Evolutionary conservation across 2,329 filamentous ascomycete genomes (phyloP).

Genomic region (Alternaria sp.): DNA sequence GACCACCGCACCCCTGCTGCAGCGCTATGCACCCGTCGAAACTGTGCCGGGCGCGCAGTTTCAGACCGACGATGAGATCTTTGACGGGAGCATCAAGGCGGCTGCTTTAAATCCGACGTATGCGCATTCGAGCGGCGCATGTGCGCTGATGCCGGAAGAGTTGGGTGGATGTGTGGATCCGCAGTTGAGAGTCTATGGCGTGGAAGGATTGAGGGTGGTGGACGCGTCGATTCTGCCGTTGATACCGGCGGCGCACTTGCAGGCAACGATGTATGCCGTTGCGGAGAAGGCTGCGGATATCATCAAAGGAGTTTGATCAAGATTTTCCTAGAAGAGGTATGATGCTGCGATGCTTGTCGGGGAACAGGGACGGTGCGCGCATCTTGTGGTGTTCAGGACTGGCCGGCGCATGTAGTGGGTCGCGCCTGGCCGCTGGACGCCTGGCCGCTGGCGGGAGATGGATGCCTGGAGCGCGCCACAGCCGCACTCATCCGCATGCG

Average conservation of each 20-base stretch:
- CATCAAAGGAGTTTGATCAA: slow-evolving; percentile 19
- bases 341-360: background rate
- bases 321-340: background rate
- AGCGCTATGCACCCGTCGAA: slow-evolving; percentile 37
- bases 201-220: slow-evolving; percentile 25
- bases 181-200: slow-evolving; percentile 24
- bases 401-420: too few species aligned
- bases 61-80: slow-evolving; percentile 23
- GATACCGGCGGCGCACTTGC: slow-evolving; percentile 26
- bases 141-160: slow-evolving; percentile 30
- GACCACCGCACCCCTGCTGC: slow-evolving; percentile 36
- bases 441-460: too few species aligned
- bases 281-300: slow-evolving; percentile 37
- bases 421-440: too few species aligned
- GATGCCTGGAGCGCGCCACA: too few species aligned
- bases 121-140: slow-evolving; percentile 23
- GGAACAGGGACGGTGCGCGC: too few species aligned
- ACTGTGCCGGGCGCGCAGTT: slow-evolving; percentile 28
- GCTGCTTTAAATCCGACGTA: slow-evolving; percentile 13
- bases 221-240: slow-evolving; percentile 32
- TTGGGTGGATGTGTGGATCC: slow-evolving; percentile 25
- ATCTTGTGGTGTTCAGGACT: too few species aligned
- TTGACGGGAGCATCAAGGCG: slow-evolving; percentile 4
- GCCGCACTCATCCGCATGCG: too few species aligned
- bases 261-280: slow-evolving; percentile 35